These are phyloP conservation scores for Alternaria dauci DNA, from an alignment of 2,329 filamentous ascomycete species.

Conservation along the genomic window DNA sequence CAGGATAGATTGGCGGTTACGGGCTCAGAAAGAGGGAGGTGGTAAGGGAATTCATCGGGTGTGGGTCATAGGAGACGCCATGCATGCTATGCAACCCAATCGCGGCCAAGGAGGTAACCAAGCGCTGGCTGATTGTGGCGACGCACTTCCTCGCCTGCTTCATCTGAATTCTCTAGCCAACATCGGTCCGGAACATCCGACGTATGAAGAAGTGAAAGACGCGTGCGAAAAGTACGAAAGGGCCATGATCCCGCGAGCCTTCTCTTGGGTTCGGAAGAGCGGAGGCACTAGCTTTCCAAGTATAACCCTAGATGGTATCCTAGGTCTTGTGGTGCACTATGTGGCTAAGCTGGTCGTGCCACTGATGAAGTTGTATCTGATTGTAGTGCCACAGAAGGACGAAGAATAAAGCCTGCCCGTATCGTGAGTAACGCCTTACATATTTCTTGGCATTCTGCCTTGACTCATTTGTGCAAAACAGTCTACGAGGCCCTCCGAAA, in stretches of 20 bases:
- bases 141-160: slow-evolving; percentile 1
- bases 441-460: not conserved
- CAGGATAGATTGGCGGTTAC: not conserved
- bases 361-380: not conserved
- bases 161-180: not conserved
- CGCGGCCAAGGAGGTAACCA: slow-evolving; percentile 9
- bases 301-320: not conserved
- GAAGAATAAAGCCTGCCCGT: not conserved
- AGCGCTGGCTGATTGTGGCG: not conserved
- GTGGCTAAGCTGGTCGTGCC: not conserved
- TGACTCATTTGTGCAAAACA: not conserved
- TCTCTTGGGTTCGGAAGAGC: slow-evolving; percentile 5
- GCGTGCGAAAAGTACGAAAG: not conserved
- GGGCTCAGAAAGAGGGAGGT: not conserved
- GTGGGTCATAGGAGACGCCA: slow-evolving; percentile 4
- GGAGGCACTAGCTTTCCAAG: not conserved
- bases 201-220: not conserved
- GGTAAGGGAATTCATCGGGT: not conserved
- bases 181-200: not conserved
- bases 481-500: not conserved
- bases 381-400: not conserved
- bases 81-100: slow-evolving; percentile 7
- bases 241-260: slow-evolving; percentile 2
- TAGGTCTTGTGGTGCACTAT: not conserved
- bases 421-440: not conserved